A percentile compares a stretch with the other conserved stretches of the same genome.
These are phyloP conservation scores for Thecaphora thlaspeos DNA, from an alignment of 1,284 basidiomycete genomes.

Conservation along the genomic window DNA sequence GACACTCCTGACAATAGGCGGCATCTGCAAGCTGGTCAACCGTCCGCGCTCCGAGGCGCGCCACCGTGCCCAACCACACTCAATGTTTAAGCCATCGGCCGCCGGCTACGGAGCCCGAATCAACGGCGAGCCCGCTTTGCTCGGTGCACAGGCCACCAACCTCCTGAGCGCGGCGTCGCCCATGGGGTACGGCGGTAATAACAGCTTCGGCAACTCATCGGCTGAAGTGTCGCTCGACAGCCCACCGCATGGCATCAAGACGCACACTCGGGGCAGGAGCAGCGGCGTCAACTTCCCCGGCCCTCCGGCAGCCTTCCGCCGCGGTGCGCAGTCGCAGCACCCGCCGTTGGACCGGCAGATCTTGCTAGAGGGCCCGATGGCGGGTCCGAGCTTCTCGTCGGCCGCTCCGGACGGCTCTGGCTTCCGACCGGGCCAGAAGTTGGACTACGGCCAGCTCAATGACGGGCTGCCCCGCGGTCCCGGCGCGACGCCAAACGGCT, in stretches of 20 bases:
- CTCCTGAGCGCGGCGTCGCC: slow-evolving; percentile 31
- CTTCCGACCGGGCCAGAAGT: slow-evolving; percentile 30
- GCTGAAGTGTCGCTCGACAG: not conserved
- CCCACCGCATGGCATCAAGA: slow-evolving; percentile 14
- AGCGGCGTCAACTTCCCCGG: slow-evolving; percentile 32
- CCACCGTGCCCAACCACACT: slow-evolving; percentile 5
- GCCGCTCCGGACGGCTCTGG: slow-evolving; percentile 27
- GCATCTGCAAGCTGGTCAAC: slow-evolving; percentile 31
- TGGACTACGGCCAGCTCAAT: slow-evolving; percentile 23
- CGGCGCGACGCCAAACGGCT: slow-evolving; percentile 9
- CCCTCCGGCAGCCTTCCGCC: slow-evolving; percentile 32
- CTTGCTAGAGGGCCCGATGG: slow-evolving; percentile 8
- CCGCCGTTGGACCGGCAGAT: slow-evolving; percentile 16
- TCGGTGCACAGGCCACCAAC: slow-evolving; percentile 25
- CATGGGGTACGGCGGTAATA: slow-evolving; percentile 32
- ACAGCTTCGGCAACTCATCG: not conserved
- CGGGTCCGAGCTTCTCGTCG: not conserved
- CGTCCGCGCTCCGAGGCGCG: slow-evolving; percentile 16
- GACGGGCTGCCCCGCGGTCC: slow-evolving; percentile 15
- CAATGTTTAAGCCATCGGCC: slow-evolving; percentile 37
- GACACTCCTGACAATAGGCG: slow-evolving; percentile 24
- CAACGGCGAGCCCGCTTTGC: slow-evolving; percentile 1
- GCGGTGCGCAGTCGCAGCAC: slow-evolving; percentile 31
- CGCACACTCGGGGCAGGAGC: slow-evolving; percentile 29
- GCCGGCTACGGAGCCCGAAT: slow-evolving; percentile 22